phyloP scores from a whole-genome alignment of 2,329 filamentous ascomycete species.

The Sporothrix brasiliensis region DNA sequence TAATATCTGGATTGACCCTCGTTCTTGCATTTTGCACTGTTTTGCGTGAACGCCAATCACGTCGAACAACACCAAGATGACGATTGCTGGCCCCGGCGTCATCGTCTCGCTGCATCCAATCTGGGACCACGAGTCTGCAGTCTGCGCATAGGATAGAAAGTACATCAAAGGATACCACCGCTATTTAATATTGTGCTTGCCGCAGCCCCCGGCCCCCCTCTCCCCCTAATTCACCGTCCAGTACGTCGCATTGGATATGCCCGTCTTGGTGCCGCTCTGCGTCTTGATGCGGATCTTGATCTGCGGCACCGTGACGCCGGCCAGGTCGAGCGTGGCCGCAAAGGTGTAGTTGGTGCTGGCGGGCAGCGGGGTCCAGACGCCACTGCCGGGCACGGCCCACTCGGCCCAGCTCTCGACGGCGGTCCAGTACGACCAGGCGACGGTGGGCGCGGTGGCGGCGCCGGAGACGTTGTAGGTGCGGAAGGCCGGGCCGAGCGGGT shows the following conservation, averaged over 20 bases:
- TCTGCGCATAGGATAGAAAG: background rate
- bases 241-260: slow-evolving; percentile 14
- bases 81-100: too few species aligned
- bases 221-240: slow-evolving; percentile 19
- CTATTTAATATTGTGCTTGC: background rate
- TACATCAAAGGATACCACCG: too few species aligned
- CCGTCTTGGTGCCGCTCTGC: slow-evolving; percentile 22
- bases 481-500: slow-evolving; percentile 27
- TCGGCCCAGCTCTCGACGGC: slow-evolving; percentile 31
- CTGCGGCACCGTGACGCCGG: background rate
- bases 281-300: slow-evolving; percentile 31
- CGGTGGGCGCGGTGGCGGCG: background rate
- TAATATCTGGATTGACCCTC: too few species aligned
- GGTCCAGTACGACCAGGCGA: slow-evolving; percentile 32
- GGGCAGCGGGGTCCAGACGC: slow-evolving; percentile 29
- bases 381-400: slow-evolving; percentile 28
- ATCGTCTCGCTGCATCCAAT: too few species aligned
- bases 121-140: too few species aligned
- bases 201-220: too few species aligned
- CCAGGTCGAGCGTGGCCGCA: slow-evolving; percentile 25
- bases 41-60: too few species aligned
- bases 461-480: slow-evolving; percentile 25
- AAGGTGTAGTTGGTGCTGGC: slow-evolving; percentile 31
- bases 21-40: too few species aligned
- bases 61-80: too few species aligned